Percentiles rank a stretch among this genome's conserved stretches.
These are phyloP conservation scores for Volvox carteri DNA, from an alignment of 163 green algal species.

Conservation along the genomic window DNA sequence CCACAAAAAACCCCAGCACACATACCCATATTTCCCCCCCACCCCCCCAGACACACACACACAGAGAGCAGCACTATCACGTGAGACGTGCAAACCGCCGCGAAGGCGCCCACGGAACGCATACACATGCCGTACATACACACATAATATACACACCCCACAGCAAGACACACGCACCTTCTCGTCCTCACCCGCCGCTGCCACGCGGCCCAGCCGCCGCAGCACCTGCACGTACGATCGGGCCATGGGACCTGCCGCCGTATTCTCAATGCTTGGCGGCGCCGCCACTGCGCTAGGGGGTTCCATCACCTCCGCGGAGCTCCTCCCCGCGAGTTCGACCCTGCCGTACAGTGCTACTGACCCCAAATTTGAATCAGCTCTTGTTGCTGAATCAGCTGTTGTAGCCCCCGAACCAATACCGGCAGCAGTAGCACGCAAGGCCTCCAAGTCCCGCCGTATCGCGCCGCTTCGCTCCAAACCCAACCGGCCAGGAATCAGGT, in stretches of 20 bases:
- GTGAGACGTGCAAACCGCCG: too few relatives aligned
- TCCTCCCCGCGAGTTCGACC: not conserved
- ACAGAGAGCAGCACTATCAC: not conserved
- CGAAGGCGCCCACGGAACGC: too few relatives aligned
- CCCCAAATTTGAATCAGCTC: not conserved
- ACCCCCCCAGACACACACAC: not conserved
- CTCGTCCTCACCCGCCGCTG: slow-evolving; percentile 16
- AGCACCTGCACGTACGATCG: slow-evolving; percentile 38
- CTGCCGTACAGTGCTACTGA: not conserved
- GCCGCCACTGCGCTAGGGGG: not conserved
- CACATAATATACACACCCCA: too few relatives aligned
- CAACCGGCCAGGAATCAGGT: slow-evolving; percentile 1
- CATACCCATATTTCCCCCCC: too few relatives aligned
- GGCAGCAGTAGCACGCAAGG: not conserved
- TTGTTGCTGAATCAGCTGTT: not conserved
- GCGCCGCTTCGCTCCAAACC: slow-evolving; percentile 37
- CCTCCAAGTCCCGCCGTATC: not conserved
- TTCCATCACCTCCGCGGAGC: too few relatives aligned
- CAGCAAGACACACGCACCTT: slow-evolving; percentile 29
- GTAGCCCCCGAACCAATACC: not conserved
- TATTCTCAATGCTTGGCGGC: not conserved
- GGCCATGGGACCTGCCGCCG: slow-evolving; percentile 40
- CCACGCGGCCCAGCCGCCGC: slow-evolving; percentile 37
- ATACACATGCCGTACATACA: too few relatives aligned
- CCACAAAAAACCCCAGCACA: too few relatives aligned